These are phyloP conservation scores for Logfia minima DNA, from an alignment of 129 eudicot species.

Conservation along the genomic window DNA sequence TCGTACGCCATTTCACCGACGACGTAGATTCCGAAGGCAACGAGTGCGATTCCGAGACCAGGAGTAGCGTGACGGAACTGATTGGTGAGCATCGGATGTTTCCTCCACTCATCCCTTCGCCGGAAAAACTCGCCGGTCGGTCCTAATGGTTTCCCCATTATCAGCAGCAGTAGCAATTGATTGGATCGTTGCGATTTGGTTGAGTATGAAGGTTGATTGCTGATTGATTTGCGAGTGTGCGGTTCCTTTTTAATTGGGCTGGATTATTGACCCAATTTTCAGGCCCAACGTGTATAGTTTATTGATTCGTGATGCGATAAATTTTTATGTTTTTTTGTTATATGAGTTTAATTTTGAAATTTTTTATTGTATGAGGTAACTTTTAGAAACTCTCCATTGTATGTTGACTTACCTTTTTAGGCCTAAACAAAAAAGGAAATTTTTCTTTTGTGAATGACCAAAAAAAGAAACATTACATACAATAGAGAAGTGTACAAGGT, in stretches of 20 bases:
- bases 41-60: slow-evolving; percentile 81
- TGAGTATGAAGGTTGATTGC: neutral
- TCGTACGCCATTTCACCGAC: slow-evolving; percentile 75
- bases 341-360: too few relatives aligned
- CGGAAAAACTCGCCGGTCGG: slow-evolving; percentile 91
- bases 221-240: too few relatives aligned
- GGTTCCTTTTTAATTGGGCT: neutral
- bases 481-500: too few relatives aligned
- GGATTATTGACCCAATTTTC: neutral
- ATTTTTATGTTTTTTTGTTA: too few relatives aligned
- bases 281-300: neutral
- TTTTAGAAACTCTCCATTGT: too few relatives aligned
- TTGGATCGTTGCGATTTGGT: neutral
- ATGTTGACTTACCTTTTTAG: too few relatives aligned
- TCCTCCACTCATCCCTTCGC: slow-evolving; percentile 92
- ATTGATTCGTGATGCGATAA: too few relatives aligned
- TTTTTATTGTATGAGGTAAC: too few relatives aligned
- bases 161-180: neutral
- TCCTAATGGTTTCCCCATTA: slow-evolving; percentile 78
- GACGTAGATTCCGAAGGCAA: slow-evolving; percentile 79
- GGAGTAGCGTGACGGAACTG: slow-evolving; percentile 91
- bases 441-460: too few relatives aligned
- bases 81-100: slow-evolving; percentile 79
- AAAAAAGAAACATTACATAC: too few relatives aligned
- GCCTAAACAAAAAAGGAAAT: too few relatives aligned